Conservation (phyloP, 352 stramenopile species). For the Pythium volutum region DNA sequence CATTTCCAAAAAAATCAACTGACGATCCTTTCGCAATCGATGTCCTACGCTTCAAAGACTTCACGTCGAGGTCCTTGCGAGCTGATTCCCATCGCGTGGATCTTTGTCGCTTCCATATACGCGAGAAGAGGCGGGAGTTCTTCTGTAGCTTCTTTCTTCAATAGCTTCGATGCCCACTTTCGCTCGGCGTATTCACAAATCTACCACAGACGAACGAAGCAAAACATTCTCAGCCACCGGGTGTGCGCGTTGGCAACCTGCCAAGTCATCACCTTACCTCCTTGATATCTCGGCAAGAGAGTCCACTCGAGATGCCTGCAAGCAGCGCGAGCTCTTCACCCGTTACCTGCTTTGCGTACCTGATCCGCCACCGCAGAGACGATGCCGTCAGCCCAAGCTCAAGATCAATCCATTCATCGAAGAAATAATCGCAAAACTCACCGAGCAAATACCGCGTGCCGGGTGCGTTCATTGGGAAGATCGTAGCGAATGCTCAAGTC, state of each 20-base stretch:
- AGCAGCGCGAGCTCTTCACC: constrained; percentile 72
- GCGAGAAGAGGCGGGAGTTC: constrained; percentile 63
- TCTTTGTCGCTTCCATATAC: constrained; percentile 78
- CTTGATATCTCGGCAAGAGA: constrained; percentile 94
- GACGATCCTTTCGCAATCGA: neutral
- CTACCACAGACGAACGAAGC: constrained; percentile 22
- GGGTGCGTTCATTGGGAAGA: constrained; percentile 80
- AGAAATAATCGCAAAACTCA: constrained; percentile 29
- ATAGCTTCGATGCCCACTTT: constrained; percentile 89
- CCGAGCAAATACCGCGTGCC: constrained; percentile 84
- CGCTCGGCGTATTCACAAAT: constrained; percentile 93
- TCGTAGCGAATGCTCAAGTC: constrained; percentile 92
- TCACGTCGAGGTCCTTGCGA: constrained; percentile 35
- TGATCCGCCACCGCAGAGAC: constrained; percentile 16
- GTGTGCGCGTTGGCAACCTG: neutral
- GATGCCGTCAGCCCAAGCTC: neutral
- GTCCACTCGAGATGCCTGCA: constrained; percentile 69
- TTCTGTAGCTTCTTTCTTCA: constrained; percentile 80
- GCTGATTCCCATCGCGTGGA: constrained; percentile 49
- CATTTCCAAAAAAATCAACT: constrained; percentile 1
- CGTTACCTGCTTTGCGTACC: constrained; percentile 89
- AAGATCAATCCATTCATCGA: neutral
- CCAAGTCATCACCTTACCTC: constrained; percentile 46
- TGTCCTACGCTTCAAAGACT: constrained; percentile 29
- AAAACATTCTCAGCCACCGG: neutral